These are phyloP conservation scores for Papiliotrema flavescens DNA, from an alignment of 1,284 basidiomycete species.

Conservation along the genomic window DNA sequence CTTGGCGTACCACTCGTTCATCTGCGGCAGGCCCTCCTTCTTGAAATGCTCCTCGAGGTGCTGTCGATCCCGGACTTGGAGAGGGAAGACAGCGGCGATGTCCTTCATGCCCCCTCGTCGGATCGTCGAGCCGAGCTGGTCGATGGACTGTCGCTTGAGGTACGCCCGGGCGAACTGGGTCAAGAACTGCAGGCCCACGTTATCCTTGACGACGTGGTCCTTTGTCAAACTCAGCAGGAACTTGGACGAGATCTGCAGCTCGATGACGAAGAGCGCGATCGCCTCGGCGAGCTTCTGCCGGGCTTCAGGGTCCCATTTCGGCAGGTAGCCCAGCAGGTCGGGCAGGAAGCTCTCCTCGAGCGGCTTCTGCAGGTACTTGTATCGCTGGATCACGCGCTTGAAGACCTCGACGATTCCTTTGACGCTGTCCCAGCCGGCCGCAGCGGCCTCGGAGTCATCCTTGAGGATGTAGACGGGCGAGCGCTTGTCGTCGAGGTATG, in stretches of 20 bases:
- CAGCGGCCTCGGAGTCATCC: slow-evolving; percentile 18
- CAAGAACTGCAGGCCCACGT: slow-evolving; percentile 71
- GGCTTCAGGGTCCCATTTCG: slow-evolving; percentile 71
- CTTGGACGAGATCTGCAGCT: slow-evolving; percentile 70
- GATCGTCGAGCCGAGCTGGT: slow-evolving; percentile 71
- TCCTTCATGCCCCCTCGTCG: slow-evolving; percentile 82
- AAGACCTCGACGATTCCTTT: slow-evolving; percentile 90
- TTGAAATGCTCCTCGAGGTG: slow-evolving; percentile 81
- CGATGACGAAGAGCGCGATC: slow-evolving; percentile 74
- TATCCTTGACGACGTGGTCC: slow-evolving; percentile 92
- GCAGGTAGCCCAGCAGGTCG: slow-evolving; percentile 78
- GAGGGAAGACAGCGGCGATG: slow-evolving; percentile 79
- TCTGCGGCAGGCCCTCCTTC: slow-evolving; percentile 66
- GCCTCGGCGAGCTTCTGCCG: slow-evolving; percentile 79
- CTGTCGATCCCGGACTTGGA: slow-evolving; percentile 69
- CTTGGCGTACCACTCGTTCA: slow-evolving; percentile 90
- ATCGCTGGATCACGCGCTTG: slow-evolving; percentile 94
- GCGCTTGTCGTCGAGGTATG: slow-evolving; percentile 72
- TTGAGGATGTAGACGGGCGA: slow-evolving; percentile 52
- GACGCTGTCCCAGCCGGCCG: slow-evolving; percentile 51
- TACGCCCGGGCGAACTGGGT: slow-evolving; percentile 76
- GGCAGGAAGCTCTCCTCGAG: slow-evolving; percentile 83
- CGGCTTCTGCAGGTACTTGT: slow-evolving; percentile 96
- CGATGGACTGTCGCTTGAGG: slow-evolving; percentile 75
- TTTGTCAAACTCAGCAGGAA: slow-evolving; percentile 80